Evolutionary conservation across 495 filamentous ascomycete species (phyloP), one percentile per base, ranked within the genome.

Genomic region (Neurospora sp.): DNA sequence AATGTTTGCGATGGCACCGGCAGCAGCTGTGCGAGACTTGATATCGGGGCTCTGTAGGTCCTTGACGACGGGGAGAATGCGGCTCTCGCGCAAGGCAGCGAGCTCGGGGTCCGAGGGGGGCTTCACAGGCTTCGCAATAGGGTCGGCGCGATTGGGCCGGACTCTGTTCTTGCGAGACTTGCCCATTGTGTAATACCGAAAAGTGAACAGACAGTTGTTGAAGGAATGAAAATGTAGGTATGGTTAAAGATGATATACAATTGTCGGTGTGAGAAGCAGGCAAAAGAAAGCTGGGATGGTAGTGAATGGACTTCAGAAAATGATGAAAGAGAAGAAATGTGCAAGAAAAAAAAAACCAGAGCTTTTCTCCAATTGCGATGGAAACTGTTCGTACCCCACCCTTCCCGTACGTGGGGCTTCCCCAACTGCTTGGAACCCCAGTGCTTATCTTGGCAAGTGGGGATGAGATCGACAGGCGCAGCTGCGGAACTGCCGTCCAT

Each of bases 51-150:
- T 88, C 73, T 87, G 81, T 10, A 90, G 79, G 71, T 88, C 83
- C 71, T 83, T 86, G 37, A 90, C 73, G 5, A 87, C 82, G 20
- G 89, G 89, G 61, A 90, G 76, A 74, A 90, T 87, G 73, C 81
- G 84, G 76, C 82, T 78, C 70, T 89, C 87, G 22, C 88, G 83
- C 40, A 90, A 81, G 14, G 85, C 85, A 44, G 84, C 85, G 40
- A 88, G 80, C 77, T 87, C 85, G 14, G 87, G 86, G 74, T 89
- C 87, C 1, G 85, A 77, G 38, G 85, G 86, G 16, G 84, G 83
- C 72, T 88, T 89, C 68, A 83, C 81, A 17, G 82, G 78, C 77
- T 85, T 87, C 69, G 79, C 79, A 48, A 86, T 82, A 39, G 85
- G 86, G 72, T 86, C 82, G 37, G 79, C 68, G 68, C 82, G 83